phyloP scores from a whole-genome alignment of 495 filamentous ascomycete genomes.

The Parachaetomium inaequale region DNA sequence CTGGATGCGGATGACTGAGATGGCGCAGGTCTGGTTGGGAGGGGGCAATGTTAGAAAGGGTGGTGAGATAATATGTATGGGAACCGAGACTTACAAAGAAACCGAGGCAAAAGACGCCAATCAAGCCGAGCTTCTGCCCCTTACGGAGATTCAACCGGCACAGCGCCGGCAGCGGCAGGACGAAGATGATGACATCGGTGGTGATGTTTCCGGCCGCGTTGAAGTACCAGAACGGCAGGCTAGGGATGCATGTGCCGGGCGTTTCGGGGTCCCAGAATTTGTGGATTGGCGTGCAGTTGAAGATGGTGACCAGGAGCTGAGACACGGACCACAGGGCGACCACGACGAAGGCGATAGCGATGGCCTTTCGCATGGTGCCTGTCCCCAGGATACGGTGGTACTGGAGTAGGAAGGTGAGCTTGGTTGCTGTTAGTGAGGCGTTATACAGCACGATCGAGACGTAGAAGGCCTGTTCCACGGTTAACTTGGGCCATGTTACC shows the following conservation, averaged over 20 bases:
- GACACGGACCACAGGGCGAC: slow-evolving; percentile 40
- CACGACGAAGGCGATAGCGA: slow-evolving; percentile 30
- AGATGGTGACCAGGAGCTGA: slow-evolving; percentile 40
- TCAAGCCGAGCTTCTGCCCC: slow-evolving; percentile 26
- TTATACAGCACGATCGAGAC: slow-evolving; percentile 46
- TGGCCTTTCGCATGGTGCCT: slow-evolving; percentile 28
- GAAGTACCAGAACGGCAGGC: slow-evolving; percentile 45
- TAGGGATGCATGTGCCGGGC: slow-evolving; percentile 41
- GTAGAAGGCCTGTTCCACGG: slow-evolving; percentile 35
- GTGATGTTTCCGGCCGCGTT: slow-evolving; percentile 52
- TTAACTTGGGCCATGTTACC: slow-evolving; percentile 1
- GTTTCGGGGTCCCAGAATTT: slow-evolving; percentile 39
- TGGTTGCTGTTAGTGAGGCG: slow-evolving; percentile 38
- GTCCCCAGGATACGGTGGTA: slow-evolving; percentile 42
- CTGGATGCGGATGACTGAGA: slow-evolving; percentile 55
- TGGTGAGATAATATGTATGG: no score
- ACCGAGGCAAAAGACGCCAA: slow-evolving; percentile 32
- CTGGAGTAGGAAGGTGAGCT: slow-evolving; percentile 42
- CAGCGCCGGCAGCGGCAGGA: slow-evolving; percentile 50
- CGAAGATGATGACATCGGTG: slow-evolving; percentile 48
- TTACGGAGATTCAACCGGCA: slow-evolving; percentile 27
- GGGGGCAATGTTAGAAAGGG: not conserved
- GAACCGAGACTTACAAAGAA: slow-evolving; percentile 34
- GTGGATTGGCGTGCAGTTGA: slow-evolving; percentile 35
- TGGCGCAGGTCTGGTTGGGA: slow-evolving; percentile 44